Base-by-base conservation (phyloP, 75 land plant genomes). In the Adiantum capillusveneris region DNA sequence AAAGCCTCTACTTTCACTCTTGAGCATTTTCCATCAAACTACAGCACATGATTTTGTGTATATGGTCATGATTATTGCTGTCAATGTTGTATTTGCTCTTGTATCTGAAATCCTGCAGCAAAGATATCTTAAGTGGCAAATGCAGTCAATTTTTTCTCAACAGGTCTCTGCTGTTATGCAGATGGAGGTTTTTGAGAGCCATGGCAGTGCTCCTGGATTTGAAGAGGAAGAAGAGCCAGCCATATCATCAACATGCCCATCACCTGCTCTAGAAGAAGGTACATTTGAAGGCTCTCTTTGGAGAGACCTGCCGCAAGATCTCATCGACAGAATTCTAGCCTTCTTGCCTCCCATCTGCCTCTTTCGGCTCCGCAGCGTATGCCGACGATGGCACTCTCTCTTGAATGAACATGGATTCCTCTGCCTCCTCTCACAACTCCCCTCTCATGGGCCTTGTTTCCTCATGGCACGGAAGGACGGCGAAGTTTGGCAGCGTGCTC, bases 391-490 rank as follows among this genome's bases (percentile, higher is more conserved):
- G 89, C 79, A 76, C 57, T 78, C 72, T 11, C 74, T 85, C 22
- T 51, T 79, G n/a, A 62, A 70, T 25, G 84, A 82, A 56, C 50
- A 50, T 58, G 53, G 75, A 44, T 85, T 85, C 51, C 74, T 85
- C 34, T 67, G 71, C 22, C 66, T 72, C 31, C 82, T 79, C 54
- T 73, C 85, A 0, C 78, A 73, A 52, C 68, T 76, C 24, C 77
- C 81, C 9, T 74, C 89, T n/a, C 89, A 82, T 58, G 85, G 82
- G 25, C 89, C 89, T 11, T 85, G 84, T 60, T 71, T 85, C 63
- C 75, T 85, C 34, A 73, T 84, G 44, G 72, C 79, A 39, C 76
- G 75, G 79, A 75, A 63, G 59, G 75, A 74, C 37, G 62, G 63
- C 0, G 76, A 70, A 31, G 60, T 63, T 9, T 71, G 66, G 17